phyloP scores from a whole-genome alignment of 345 rosid genomes.

The Lepidium didymum region DNA sequence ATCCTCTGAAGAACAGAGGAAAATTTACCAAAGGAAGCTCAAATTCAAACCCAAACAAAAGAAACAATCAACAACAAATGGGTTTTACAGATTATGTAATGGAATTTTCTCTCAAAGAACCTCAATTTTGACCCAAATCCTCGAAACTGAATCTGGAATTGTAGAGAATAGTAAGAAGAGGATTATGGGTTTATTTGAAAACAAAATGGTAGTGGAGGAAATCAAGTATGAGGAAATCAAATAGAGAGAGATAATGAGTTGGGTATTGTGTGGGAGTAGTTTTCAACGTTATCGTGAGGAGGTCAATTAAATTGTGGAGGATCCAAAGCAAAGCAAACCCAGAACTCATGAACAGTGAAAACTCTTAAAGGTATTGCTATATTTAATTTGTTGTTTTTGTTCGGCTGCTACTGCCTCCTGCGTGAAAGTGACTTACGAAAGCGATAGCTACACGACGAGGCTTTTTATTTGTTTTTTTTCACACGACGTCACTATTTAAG shows the following conservation, averaged over 20 bases:
- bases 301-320: slow-evolving; percentile 8
- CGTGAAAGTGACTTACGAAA: neutral
- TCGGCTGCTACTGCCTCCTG: neutral
- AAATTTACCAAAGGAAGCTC: neutral
- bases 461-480: neutral
- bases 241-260: slow-evolving; percentile 17
- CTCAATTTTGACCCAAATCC: neutral
- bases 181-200: neutral
- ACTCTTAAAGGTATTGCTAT: neutral
- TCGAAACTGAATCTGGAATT: neutral
- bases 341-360: slow-evolving; percentile 1
- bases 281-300: slow-evolving; percentile 17
- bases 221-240: neutral
- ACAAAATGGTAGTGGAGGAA: neutral
- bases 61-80: neutral
- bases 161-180: neutral
- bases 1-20: slow-evolving; percentile 3
- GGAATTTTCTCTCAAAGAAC: neutral
- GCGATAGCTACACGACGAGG: slow-evolving; percentile 8
- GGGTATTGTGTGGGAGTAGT: neutral
- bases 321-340: neutral
- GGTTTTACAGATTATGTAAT: neutral
- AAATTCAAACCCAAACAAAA: neutral
- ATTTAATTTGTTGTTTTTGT: neutral
- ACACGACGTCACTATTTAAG: neutral